Evolutionary conservation across 352 stramenopile species (phyloP).

Genomic region (Pythium insidiosum): DNA sequence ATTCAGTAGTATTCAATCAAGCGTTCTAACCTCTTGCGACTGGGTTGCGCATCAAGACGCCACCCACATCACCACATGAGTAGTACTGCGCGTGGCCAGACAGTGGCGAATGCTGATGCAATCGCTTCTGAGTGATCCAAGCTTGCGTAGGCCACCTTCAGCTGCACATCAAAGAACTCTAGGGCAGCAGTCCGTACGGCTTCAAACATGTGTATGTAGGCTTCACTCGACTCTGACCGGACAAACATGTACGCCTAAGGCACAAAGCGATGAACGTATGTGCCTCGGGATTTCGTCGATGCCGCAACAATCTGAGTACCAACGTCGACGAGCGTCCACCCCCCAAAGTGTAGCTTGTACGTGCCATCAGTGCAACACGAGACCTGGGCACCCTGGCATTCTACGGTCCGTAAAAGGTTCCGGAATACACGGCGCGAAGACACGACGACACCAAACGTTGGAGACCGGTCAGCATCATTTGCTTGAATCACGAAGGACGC

Average conservation of each 20-base stretch:
- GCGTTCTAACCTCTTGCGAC: too few relatives aligned
- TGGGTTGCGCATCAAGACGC: too few relatives aligned
- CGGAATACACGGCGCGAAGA: too few relatives aligned
- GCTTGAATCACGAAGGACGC: background rate
- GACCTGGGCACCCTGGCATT: background rate
- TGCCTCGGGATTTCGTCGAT: background rate
- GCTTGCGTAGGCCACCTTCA: too few relatives aligned
- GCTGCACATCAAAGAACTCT: background rate
- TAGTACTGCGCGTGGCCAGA: too few relatives aligned
- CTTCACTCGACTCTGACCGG: constrained; percentile 2
- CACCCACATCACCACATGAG: too few relatives aligned
- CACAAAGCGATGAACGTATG: constrained; percentile 5
- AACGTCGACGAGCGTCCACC: constrained; percentile 3
- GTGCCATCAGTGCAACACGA: constrained; percentile 1
- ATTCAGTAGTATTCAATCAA: too few relatives aligned
- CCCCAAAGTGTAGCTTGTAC: constrained; percentile 6
- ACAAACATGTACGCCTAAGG: constrained; percentile 8
- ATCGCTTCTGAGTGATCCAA: too few relatives aligned
- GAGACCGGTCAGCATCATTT: background rate
- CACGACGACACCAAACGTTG: constrained; percentile 3
- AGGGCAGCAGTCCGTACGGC: background rate
- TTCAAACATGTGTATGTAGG: background rate
- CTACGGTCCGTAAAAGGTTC: too few relatives aligned
- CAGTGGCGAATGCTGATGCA: too few relatives aligned
- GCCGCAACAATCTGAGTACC: background rate